phyloP scores from a whole-genome alignment of 352 stramenopile species.

The Globisporangium cederbergense region DNA sequence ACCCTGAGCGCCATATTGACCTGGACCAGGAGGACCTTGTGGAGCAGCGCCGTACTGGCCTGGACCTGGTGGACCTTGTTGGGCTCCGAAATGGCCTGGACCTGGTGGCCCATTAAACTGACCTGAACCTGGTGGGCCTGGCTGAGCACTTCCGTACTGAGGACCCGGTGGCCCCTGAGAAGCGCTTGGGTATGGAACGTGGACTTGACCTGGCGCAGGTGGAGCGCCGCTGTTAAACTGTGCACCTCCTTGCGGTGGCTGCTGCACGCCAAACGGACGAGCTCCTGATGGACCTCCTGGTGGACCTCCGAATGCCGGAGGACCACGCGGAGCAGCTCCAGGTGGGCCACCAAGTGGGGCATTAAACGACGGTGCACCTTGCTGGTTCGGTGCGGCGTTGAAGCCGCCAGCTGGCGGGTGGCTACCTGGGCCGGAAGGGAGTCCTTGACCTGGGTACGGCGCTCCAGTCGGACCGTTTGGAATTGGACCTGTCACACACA shows the following conservation, averaged over 20 bases:
- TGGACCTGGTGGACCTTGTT: slow-evolving; percentile 15
- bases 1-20: background rate
- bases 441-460: slow-evolving; percentile 23
- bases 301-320: slow-evolving; percentile 7
- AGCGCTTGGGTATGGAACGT: slow-evolving; percentile 14
- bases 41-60: slow-evolving; percentile 11
- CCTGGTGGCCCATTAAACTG: background rate
- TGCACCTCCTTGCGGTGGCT: slow-evolving; percentile 3
- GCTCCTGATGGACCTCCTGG: slow-evolving; percentile 9
- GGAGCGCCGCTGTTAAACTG: slow-evolving; percentile 8
- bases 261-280: slow-evolving; percentile 16
- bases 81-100: slow-evolving; percentile 14
- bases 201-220: slow-evolving; percentile 9
- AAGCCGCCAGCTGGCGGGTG: slow-evolving; percentile 13
- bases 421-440: slow-evolving; percentile 11
- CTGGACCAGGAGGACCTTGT: slow-evolving; percentile 1
- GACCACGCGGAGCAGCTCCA: slow-evolving; percentile 16
- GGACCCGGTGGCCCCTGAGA: slow-evolving; percentile 11
- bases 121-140: background rate
- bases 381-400: slow-evolving; percentile 12
- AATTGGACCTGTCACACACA: slow-evolving; percentile 7
- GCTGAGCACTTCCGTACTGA: slow-evolving; percentile 9
- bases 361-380: slow-evolving; percentile 12
- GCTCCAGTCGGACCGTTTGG: slow-evolving; percentile 24
- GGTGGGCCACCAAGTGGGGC: slow-evolving; percentile 18